phyloP scores from a whole-genome alignment of 2,329 filamentous ascomycete species.

The Exophiala lecanii-corni region DNA sequence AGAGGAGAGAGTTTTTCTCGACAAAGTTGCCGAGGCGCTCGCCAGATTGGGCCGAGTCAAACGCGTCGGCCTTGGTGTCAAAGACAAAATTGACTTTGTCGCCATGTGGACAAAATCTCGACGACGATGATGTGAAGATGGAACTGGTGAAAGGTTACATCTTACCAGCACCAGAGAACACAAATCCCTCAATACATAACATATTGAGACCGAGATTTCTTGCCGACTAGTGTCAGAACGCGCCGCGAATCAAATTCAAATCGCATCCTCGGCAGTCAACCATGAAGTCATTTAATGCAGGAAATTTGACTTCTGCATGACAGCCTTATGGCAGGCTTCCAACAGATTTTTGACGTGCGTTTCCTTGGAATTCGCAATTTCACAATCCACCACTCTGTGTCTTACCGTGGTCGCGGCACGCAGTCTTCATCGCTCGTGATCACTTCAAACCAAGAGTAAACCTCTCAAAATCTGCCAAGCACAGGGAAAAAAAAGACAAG shows the following conservation, averaged over 20 bases:
- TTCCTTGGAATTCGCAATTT: constrained; percentile 8
- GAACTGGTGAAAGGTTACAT: too few relatives aligned
- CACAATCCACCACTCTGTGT: constrained; percentile 11
- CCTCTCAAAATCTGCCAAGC: too few relatives aligned
- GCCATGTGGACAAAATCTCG: constrained; percentile 57
- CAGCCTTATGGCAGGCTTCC: constrained; percentile 1
- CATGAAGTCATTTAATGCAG: background rate
- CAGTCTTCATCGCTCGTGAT: too few relatives aligned
- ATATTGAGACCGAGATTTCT: too few relatives aligned
- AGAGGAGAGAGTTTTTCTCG: constrained; percentile 67
- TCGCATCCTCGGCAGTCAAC: too few relatives aligned
- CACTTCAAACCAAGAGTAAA: too few relatives aligned
- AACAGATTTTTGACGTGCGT: background rate
- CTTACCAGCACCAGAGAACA: too few relatives aligned
- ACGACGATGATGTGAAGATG: constrained; percentile 27
- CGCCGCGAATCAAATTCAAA: background rate
- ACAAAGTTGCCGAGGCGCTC: constrained; percentile 76
- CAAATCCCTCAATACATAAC: too few relatives aligned
- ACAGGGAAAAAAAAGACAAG: too few relatives aligned
- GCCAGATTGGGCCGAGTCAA: constrained; percentile 85
- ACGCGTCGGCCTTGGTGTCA: constrained; percentile 75
- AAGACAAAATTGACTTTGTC: constrained; percentile 79
- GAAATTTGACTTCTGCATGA: background rate
- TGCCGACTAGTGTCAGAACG: too few relatives aligned
- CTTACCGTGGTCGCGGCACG: too few relatives aligned